These are phyloP conservation scores for Acacia acuminata DNA, from an alignment of 306 rosid genomes.

Conservation along the genomic window DNA sequence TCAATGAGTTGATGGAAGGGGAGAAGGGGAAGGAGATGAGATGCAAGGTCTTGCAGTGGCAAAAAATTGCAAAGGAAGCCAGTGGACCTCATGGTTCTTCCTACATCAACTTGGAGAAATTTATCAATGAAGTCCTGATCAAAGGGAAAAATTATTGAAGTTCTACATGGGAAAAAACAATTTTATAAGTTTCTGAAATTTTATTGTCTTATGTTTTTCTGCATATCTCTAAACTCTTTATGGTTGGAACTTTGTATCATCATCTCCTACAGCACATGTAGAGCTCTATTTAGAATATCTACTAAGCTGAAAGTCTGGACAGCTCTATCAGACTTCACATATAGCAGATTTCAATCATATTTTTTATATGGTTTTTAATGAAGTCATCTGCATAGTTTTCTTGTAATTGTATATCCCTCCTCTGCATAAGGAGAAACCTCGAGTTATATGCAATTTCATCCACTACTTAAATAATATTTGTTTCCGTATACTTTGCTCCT, in stretches of 20 bases:
- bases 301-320: neutral
- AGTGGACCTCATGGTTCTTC: neutral
- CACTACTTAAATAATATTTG: neutral
- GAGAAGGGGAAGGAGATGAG: slow-evolving; percentile 14
- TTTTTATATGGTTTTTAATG: neutral
- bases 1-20: slow-evolving; percentile 30
- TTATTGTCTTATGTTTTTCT: neutral
- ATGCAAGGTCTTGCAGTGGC: neutral
- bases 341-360: neutral
- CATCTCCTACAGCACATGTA: neutral
- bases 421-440: neutral
- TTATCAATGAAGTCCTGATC: neutral
- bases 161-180: neutral
- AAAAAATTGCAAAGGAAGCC: neutral
- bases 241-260: neutral
- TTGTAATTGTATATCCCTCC: neutral
- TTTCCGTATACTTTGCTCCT: neutral
- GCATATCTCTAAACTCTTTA: neutral
- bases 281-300: neutral
- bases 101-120: neutral
- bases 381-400: neutral
- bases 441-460: neutral
- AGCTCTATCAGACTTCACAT: neutral
- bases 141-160: neutral
- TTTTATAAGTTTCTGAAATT: neutral